Percentiles rank a stretch among this genome's conserved stretches.
Evolutionary conservation across 2,329 filamentous ascomycete genomes (phyloP).

Genomic region (Bipolaris gigantea): DNA sequence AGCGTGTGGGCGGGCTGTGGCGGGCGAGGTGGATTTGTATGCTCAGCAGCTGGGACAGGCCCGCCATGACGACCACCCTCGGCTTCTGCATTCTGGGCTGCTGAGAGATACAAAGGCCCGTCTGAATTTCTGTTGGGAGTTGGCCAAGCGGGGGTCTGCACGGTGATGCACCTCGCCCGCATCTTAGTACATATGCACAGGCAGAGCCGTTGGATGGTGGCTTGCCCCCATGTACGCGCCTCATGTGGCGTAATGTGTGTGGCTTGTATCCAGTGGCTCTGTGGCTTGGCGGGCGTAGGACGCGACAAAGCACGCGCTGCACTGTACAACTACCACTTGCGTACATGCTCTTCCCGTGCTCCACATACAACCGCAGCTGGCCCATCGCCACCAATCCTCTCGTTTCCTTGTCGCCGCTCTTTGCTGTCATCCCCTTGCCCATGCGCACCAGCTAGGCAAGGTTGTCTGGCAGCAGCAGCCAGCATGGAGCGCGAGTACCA

Average conservation of each 20-base stretch:
- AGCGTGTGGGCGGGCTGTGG: slow-evolving; percentile 19
- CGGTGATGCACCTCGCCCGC: slow-evolving; percentile 16
- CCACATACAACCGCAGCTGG: not conserved
- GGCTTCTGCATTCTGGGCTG: slow-evolving; percentile 2
- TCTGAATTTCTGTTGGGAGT: slow-evolving; percentile 25
- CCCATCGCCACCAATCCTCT: slow-evolving; percentile 1
- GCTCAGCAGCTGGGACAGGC: slow-evolving; percentile 3
- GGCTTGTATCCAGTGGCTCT: not conserved
- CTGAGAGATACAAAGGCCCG: slow-evolving; percentile 13
- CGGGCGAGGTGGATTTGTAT: slow-evolving; percentile 5
- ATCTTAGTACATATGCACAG: not conserved
- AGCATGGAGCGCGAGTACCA: slow-evolving; percentile 45
- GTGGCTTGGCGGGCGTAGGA: slow-evolving; percentile 5
- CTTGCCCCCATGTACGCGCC: not conserved
- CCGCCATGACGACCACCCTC: slow-evolving; percentile 13
- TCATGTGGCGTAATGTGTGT: slow-evolving; percentile 13
- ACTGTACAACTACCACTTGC: not conserved
- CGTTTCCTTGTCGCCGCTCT: not conserved
- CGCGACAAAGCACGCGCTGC: slow-evolving; percentile 14
- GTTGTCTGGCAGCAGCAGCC: slow-evolving; percentile 6
- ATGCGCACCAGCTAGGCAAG: slow-evolving; percentile 7
- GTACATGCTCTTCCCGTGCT: no score
- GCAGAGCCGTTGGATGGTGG: slow-evolving; percentile 7
- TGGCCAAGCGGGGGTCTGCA: slow-evolving; percentile 18
- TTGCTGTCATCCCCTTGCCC: not conserved